Base-by-base conservation (phyloP, 1,139 yeast species). In the Zygosaccharomyces sapae region DNA sequence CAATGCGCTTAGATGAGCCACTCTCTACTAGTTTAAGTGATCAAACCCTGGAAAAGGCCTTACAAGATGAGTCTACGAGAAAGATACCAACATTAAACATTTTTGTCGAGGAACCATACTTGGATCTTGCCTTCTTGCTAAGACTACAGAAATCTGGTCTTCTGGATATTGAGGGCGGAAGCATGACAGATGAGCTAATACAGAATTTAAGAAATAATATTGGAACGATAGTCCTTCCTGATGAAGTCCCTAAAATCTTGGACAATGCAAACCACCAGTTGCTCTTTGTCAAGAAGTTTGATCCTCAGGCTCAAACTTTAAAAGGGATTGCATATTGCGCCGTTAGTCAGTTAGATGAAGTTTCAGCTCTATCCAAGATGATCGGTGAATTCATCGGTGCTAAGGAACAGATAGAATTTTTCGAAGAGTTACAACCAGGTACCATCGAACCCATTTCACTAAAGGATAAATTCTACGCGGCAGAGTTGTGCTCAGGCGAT, bases 401-500 rank as follows among this genome's bases (percentile, higher is more conserved):
- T 3, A 59, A 67, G 4, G 65, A 73, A 1, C 68, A 72, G 1
- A 59, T 85, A 19, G 72, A 70, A 7, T 64, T 82, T 24, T 79
- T 66, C 55, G 97, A 90, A 66, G 97, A 90, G 59, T 70, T 87
- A 33, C 80, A 83, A 45, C 82, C 83, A 2, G 73, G 73, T 2
- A 77, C 79, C 61, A 73, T 87, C 43, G 86, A 83, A 35, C 62
- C 63, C 3, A 57, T 80, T 6, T 72, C 77, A 39, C 62, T 69
- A 3, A 61, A 66, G 4, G 66, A 70, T 36, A 57, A 59, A 42
- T 52, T 67, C 24, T 79, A 76, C 53, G 76, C 79, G 52, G 73
- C 79, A 33, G 97, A 89, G 61, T 67, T 90, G 33, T 75, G 76
- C 13, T 81, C 77, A 55, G 97, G 97, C 55, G 97, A 89, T 62